Evolutionary conservation across 2,329 filamentous ascomycete species (phyloP).

Genomic region (Penicillium sp.): DNA sequence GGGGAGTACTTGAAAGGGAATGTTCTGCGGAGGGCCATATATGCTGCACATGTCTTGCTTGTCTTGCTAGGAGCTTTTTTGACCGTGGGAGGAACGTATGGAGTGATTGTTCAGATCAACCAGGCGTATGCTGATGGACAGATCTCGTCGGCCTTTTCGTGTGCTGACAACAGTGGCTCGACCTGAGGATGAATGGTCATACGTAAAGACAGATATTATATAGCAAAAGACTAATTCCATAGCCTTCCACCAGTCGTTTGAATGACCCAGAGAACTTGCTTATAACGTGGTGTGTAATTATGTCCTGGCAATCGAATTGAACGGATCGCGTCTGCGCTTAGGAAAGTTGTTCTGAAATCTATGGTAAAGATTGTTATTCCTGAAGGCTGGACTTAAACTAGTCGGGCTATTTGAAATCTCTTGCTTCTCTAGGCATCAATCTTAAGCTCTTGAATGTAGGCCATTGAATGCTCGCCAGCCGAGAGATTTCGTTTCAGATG

Average conservation of each 20-base stretch:
- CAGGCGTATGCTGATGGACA: conserved; percentile 24
- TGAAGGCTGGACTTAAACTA: no score
- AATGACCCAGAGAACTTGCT: no score
- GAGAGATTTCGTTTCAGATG: neutral
- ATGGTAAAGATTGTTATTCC: no score
- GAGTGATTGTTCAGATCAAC: conserved; percentile 26
- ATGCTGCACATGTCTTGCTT: conserved; percentile 48
- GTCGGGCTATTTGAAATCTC: no score
- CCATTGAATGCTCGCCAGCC: neutral
- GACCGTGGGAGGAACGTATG: conserved; percentile 50
- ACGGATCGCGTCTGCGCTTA: no score
- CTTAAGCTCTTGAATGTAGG: no score
- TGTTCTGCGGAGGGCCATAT: conserved; percentile 41
- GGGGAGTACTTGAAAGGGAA: conserved; percentile 45
- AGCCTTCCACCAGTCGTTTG: no score
- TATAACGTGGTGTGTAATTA: no score
- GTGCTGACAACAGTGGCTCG: conserved; percentile 26
- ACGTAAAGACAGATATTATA: neutral
- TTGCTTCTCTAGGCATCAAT: no score
- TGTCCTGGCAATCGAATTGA: no score
- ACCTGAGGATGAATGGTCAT: neutral
- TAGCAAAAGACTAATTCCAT: neutral
- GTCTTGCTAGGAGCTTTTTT: conserved; percentile 54
- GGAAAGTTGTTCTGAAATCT: no score
- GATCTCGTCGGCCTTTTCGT: conserved; percentile 26